Evolutionary conservation across 2,329 filamentous ascomycete genomes (phyloP), one percentile per base, ranked within the genome.

Genomic region (Ophiostoma ips): DNA sequence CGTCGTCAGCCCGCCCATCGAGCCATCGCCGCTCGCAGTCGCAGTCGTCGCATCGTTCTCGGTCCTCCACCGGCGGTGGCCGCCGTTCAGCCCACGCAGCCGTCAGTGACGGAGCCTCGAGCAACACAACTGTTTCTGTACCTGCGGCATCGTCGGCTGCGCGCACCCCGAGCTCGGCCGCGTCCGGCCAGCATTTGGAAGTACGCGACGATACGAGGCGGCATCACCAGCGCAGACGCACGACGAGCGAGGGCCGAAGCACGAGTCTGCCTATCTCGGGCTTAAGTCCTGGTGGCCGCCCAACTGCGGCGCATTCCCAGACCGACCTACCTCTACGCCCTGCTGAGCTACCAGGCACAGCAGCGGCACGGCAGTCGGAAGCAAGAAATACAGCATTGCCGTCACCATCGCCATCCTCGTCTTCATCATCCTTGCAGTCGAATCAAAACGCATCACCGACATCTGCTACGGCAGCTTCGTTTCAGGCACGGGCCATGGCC

Each of bases 241-340:
- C 75, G 1, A 68, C 71, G 1, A 81, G 77, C 55, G 69, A 68
- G 8, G 67, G 69, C n/a, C 72, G 77, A 46, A 77, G 74, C 55
- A 66, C 71, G 7, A 79, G 75, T 6, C 63, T 72, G 2, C 71
- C 75, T 3, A 57, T 67, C 16, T 64, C 66, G 47, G 30, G 8
- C 10, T 12, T 30, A 21, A 15, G 24, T 43, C 62, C 66, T 13
- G 10, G n/a, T 36, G 34, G 6, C 11, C 43, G 31, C 13, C 36
- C 2, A 6, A 30, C n/a, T 69, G 37, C 59, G 12, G 69, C 75
- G 19, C 73, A 76, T 19, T 86, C 84, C 16, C 76, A 81, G 44
- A 83, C 77, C 2, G 83, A 88, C 59, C 66, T 87, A 9, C 64
- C 66, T 2, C 54, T 69, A 5, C 68, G 70, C 38, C 62, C 71